Evolutionary conservation across 345 rosid species (phyloP), one percentile per base, ranked within the genome.

Genomic region (Bruguiera parviflora): DNA sequence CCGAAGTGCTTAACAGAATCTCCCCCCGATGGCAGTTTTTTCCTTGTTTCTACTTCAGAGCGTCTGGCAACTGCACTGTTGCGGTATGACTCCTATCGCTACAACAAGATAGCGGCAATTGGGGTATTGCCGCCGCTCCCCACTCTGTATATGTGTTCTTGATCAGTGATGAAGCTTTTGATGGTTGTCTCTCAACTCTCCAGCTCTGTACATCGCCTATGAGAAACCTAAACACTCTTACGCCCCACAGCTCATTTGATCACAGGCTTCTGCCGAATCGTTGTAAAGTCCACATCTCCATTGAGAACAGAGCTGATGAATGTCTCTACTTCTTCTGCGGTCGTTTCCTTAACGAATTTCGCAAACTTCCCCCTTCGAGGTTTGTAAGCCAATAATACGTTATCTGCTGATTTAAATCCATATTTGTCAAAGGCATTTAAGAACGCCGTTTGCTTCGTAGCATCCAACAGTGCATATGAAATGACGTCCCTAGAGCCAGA

Each of bases 281-380:
- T 84, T 29, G 72, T 75, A 66, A 92, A 92, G 65, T 80, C 73
- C 8, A 86, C n/a, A 7, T 92, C 99, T 37, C 99, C 99, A 27
- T 77, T 89, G 22, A 95, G 81, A 68, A 87, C 92, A 15, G 92
- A 87, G 58, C 86, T 75, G 25, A 88, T 58, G 56, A 95, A 95
- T 72, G 74, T 80, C 82, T 88, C 99, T 5, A 80, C 90, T 73
- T 81, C 87, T 77, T 88, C 93, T n/a, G 71, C 49, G 0, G 66
- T 85, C 76, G 80, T 75, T 49, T 79, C 84, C 0, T 88, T 86
- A 0, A 59, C 66, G 31, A 74, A 80, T 18, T 76, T 75, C 4
- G 86, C 91, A 69, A 85, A 95, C 78, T 85, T 90, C 27, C 86
- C 88, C 72, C 77, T 79, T 43, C 87, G 82, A 51, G 95, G 93